Evolutionary conservation across 768 basidiomycete genomes (phyloP).

Genomic region (Lactarius sanguifluus): DNA sequence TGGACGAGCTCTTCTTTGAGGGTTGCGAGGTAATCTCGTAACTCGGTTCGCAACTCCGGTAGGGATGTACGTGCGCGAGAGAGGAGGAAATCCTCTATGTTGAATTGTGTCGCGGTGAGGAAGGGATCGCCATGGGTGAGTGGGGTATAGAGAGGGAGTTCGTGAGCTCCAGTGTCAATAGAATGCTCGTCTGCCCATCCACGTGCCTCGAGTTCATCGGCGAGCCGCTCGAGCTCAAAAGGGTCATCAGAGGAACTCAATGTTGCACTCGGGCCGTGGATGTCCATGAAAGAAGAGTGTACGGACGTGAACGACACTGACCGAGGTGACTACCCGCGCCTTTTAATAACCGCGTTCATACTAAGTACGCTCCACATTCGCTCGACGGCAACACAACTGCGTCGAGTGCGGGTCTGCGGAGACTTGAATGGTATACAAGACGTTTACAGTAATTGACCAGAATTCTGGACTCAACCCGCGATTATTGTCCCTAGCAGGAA

Average conservation of each 20-base stretch:
- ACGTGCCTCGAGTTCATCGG: conserved; percentile 59
- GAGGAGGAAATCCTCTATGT: conserved; percentile 85
- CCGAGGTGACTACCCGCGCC: background rate
- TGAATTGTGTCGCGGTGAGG: conserved; percentile 65
- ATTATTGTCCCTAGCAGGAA: no score
- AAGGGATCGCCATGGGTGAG: conserved; percentile 79
- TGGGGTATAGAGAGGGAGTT: conserved; percentile 65
- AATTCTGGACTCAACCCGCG: no score
- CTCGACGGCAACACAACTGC: no score
- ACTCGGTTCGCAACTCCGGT: conserved; percentile 82
- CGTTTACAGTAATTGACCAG: no score
- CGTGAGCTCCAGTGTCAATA: conserved; percentile 36
- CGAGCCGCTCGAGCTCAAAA: conserved; percentile 67
- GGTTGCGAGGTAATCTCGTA: conserved; percentile 78
- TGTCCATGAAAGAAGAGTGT: conserved; percentile 6
- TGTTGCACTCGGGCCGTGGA: conserved; percentile 16
- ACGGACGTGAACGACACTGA: background rate
- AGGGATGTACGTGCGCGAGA: conserved; percentile 83
- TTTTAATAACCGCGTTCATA: no score
- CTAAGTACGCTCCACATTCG: no score
- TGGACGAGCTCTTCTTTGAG: conserved; percentile 93
- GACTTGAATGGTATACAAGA: no score
- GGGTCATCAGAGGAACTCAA: conserved; percentile 45
- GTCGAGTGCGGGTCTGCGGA: no score
- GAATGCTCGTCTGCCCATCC: conserved; percentile 45